Percentiles rank a stretch among this genome's conserved stretches.
Evolutionary conservation across 2,329 filamentous ascomycete species (phyloP).

Genomic region (Colletotrichum costaricense): DNA sequence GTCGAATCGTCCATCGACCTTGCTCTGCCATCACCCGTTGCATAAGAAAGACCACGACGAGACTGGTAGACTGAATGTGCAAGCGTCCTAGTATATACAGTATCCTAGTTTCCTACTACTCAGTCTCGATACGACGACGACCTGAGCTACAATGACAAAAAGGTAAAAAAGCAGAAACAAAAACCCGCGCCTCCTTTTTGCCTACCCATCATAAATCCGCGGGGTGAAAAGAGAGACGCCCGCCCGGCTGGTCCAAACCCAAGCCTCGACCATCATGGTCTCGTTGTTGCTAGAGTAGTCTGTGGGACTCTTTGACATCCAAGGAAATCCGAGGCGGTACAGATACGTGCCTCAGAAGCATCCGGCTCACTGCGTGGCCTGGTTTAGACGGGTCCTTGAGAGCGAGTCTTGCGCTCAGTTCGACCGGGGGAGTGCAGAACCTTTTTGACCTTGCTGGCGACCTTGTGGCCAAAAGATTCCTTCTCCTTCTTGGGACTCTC

Average conservation of each 20-base stretch:
- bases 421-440: slow-evolving; percentile 45
- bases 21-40: neutral
- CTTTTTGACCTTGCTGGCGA: slow-evolving; percentile 51
- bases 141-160: neutral
- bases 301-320: neutral
- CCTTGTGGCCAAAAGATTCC: slow-evolving; percentile 31
- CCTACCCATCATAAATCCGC: slow-evolving; percentile 19
- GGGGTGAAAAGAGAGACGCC: slow-evolving; percentile 11
- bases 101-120: neutral
- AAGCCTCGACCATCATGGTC: slow-evolving; percentile 6
- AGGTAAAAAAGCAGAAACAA: neutral
- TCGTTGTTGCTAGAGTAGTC: slow-evolving; percentile 4
- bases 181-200: slow-evolving; percentile 24
- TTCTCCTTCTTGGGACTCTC: slow-evolving; percentile 18
- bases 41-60: neutral
- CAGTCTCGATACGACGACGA: neutral
- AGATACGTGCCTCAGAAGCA: neutral
- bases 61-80: slow-evolving; percentile 11
- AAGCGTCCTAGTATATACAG: slow-evolving; percentile 16
- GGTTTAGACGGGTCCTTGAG: slow-evolving; percentile 46
- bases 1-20: no score
- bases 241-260: slow-evolving; percentile 12
- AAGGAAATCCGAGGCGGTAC: neutral
- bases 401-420: slow-evolving; percentile 55
- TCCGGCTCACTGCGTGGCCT: no score